phyloP scores from a whole-genome alignment of 768 basidiomycete genomes.

The Phlebiopsis gigantea region DNA sequence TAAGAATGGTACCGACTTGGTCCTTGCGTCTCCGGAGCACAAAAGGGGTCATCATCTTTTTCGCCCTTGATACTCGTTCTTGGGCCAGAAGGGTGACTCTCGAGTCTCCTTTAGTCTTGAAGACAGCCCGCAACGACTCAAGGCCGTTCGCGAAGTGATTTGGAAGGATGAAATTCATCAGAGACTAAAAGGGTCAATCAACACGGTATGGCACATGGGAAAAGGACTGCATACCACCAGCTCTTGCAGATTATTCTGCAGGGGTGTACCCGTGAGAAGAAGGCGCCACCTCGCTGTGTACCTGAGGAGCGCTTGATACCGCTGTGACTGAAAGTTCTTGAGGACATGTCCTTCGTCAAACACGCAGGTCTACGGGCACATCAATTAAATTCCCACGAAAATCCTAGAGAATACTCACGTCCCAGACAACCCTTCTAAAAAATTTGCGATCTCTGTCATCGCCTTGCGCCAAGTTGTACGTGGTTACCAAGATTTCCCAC shows the following conservation, averaged over 20 bases:
- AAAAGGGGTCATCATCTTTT: conserved; percentile 99
- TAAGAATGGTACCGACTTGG: conserved; percentile 46
- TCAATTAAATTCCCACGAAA: neutral
- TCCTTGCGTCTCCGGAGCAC: conserved; percentile 96
- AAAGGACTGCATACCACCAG: conserved; percentile 60
- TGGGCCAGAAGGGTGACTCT: conserved; percentile 85
- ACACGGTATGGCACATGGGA: neutral
- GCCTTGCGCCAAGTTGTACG: conserved; percentile 91
- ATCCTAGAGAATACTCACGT: conserved; percentile 49
- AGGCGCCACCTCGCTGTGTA: conserved; percentile 87
- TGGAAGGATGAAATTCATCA: conserved; percentile 97
- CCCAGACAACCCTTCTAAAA: conserved; percentile 86
- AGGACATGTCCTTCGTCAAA: conserved; percentile 97
- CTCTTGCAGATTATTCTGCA: conserved; percentile 90
- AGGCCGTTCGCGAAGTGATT: conserved; percentile 78
- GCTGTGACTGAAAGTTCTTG: conserved; percentile 97
- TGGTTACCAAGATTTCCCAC: conserved; percentile 94
- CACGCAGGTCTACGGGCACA: conserved; percentile 67
- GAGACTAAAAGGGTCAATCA: conserved; percentile 51
- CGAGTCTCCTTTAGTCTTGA: conserved; percentile 94
- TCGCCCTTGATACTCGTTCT: conserved; percentile 90
- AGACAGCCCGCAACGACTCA: conserved; percentile 83
- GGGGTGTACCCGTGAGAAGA: conserved; percentile 90
- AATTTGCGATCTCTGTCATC: conserved; percentile 87
- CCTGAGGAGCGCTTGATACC: conserved; percentile 83